phyloP scores from a whole-genome alignment of 768 basidiomycete genomes.

The Pisolithus microcarpus region DNA sequence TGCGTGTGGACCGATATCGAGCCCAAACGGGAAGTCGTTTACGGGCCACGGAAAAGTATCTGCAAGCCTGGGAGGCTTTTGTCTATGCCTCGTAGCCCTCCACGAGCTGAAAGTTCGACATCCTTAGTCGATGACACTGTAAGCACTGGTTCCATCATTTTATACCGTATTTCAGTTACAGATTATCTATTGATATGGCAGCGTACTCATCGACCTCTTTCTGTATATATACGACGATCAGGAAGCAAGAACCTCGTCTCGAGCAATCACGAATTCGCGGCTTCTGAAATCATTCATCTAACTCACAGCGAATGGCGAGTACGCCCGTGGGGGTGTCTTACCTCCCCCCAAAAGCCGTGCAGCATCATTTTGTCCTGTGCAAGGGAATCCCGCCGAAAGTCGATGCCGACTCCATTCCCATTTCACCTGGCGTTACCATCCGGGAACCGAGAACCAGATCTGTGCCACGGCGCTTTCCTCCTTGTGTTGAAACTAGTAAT shows the following conservation, averaged over 20 bases:
- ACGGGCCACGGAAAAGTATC: too few relatives aligned
- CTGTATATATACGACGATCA: not conserved
- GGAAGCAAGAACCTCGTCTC: not conserved
- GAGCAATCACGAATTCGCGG: not conserved
- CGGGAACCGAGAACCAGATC: not conserved
- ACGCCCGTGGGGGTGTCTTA: not conserved
- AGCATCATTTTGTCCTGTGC: not conserved
- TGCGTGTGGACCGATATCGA: too few relatives aligned
- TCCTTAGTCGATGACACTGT: too few relatives aligned
- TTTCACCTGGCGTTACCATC: not conserved
- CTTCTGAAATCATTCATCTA: not conserved
- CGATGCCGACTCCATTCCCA: too few relatives aligned
- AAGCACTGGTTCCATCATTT: too few relatives aligned
- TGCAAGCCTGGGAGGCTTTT: too few relatives aligned
- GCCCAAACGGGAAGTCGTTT: too few relatives aligned
- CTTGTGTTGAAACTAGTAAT: not conserved
- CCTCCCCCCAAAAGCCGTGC: not conserved
- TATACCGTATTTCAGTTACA: too few relatives aligned
- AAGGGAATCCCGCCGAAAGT: not conserved
- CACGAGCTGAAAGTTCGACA: too few relatives aligned
- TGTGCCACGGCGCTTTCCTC: not conserved
- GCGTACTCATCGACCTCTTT: too few relatives aligned
- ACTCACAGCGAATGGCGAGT: not conserved
- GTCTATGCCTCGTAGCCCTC: too few relatives aligned
- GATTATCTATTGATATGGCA: too few relatives aligned